Evolutionary conservation across 345 rosid genomes (phyloP), one percentile per base, ranked within the genome.

Genomic region (Syzygium aromaticum): DNA sequence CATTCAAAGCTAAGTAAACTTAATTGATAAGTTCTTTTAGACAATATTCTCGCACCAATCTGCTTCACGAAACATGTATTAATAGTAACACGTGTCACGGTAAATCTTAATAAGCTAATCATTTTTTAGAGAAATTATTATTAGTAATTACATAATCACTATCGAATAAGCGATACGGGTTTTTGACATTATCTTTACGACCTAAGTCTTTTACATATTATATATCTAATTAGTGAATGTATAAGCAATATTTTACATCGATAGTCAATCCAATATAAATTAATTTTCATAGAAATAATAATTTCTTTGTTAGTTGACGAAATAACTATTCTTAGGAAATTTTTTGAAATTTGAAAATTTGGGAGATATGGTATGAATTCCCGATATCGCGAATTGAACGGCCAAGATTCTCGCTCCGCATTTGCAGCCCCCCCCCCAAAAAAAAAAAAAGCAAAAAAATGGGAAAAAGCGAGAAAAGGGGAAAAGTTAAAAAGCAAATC

Each of bases 1-100:
- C 30, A 28, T 61, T n/a, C 73, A 12, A 61, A 61, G 73, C 73
- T 2, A 61, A n/a, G 67, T 13, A n/a, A 61, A 61, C 19, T 61
- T 61, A 61, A 6, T 61, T 3, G 19, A 61, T 17, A n/a, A 61
- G 38, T n/a, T n/a, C 46, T n/a, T 64, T 64, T 64, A 30, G 16
- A 30, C 3, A 7, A n/a, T n/a, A n/a, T 0, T n/a, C 33, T n/a
- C 73, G 0, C 30, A 61, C 1, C 3, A 3, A 2, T 30, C 3
- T 64, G 17, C 11, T 54, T 54, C 8, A 7, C 7, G 25, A 52
- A 13, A 52, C 5, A 52, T 14, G 3, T 14, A 52, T 52, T 3
- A 28, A 61, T 13, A n/a, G 3, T 3, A 13, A 2, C 4, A 4
- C 1, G 5, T n/a, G 19, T n/a, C 7, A n/a, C n/a, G 14, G 4